Evolutionary conservation across 2,329 filamentous ascomycete species (phyloP).

Genomic region (Reticulascus tulasneorum): DNA sequence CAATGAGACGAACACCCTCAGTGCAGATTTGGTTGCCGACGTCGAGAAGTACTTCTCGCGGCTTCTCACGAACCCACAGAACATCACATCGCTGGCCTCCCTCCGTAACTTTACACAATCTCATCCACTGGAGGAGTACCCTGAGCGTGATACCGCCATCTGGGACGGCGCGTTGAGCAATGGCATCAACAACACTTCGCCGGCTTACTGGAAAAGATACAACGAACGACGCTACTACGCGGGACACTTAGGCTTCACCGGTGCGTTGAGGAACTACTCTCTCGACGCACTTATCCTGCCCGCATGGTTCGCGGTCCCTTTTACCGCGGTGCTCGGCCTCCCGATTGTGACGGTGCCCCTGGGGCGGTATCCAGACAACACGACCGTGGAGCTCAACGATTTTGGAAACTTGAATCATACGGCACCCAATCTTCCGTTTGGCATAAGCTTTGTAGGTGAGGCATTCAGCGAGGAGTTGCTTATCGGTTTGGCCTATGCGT

Average conservation of each 20-base stretch:
- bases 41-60: conserved; percentile 51
- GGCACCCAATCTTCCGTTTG: conserved; percentile 56
- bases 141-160: conserved; percentile 48
- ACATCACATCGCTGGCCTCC: conserved; percentile 47
- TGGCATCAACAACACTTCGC: conserved; percentile 49
- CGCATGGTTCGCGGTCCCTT: conserved; percentile 39
- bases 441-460: conserved; percentile 58
- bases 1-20: conserved; percentile 49
- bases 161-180: conserved; percentile 54
- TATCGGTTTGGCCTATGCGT: conserved; percentile 64
- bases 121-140: conserved; percentile 51
- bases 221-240: conserved; percentile 47
- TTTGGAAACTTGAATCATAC: conserved; percentile 47
- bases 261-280: conserved; percentile 50
- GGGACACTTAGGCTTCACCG: conserved; percentile 54
- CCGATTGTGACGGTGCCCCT: conserved; percentile 63
- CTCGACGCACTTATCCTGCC: conserved; percentile 62
- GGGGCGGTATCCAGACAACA: conserved; percentile 50
- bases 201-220: conserved; percentile 56
- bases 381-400: conserved; percentile 37
- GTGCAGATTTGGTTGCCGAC: conserved; percentile 53
- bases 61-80: conserved; percentile 54
- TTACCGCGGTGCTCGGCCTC: conserved; percentile 53
- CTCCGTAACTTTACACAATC: conserved; percentile 52
- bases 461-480: conserved; percentile 59